These are phyloP conservation scores for Hanseniaspora occidentalis DNA, from an alignment of 805 yeast species.

Conservation along the genomic window DNA sequence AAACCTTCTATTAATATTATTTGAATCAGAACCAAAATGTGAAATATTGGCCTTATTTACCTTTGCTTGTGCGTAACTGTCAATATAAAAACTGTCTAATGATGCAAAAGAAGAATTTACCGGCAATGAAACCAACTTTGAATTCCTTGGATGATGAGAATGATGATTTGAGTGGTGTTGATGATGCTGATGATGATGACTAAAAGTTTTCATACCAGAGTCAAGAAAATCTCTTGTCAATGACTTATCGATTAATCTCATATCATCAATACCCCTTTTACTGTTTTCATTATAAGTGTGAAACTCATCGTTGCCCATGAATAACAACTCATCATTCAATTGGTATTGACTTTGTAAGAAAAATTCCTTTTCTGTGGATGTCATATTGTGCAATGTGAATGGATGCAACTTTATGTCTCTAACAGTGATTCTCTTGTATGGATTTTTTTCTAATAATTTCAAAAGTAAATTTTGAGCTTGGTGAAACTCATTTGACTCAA, in stretches of 20 bases:
- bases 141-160: slow-evolving; percentile 14
- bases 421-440: slow-evolving; percentile 54
- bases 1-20: neutral
- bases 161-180: slow-evolving; percentile 1
- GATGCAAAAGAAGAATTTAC: slow-evolving; percentile 70
- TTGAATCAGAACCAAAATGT: neutral
- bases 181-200: slow-evolving; percentile 16
- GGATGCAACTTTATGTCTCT: slow-evolving; percentile 66
- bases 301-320: slow-evolving; percentile 4
- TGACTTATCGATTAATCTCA: slow-evolving; percentile 6
- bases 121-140: slow-evolving; percentile 46
- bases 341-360: slow-evolving; percentile 8
- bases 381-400: slow-evolving; percentile 39
- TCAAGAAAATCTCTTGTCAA: slow-evolving; percentile 10
- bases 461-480: slow-evolving; percentile 42
- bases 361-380: slow-evolving; percentile 13
- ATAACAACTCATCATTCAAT: slow-evolving; percentile 3
- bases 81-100: slow-evolving; percentile 55
- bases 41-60: neutral
- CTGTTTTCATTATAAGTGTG: slow-evolving; percentile 4
- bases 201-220: slow-evolving; percentile 19
- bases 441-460: slow-evolving; percentile 57
- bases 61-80: slow-evolving; percentile 27
- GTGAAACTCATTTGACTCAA: slow-evolving; percentile 28
- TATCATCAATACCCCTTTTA: slow-evolving; percentile 2